Percentiles rank a stretch among this genome's conserved stretches.
These are phyloP conservation scores for Starmerella potacharoeniae DNA, from an alignment of 805 yeast genomes.

Conservation along the genomic window DNA sequence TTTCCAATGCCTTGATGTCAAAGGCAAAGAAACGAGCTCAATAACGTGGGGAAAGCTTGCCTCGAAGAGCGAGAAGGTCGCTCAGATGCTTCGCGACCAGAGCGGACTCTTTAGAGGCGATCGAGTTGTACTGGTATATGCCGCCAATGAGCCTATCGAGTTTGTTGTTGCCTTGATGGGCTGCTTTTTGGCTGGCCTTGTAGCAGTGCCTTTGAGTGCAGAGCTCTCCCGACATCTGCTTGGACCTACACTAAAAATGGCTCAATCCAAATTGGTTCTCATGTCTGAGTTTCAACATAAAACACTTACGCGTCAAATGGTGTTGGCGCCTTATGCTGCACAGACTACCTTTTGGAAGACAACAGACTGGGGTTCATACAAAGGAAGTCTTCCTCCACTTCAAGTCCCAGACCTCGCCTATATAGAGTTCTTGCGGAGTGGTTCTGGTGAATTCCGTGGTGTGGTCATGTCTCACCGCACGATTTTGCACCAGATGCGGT, in stretches of 20 bases:
- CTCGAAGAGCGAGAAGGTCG: constrained; percentile 72
- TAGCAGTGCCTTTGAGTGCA: constrained; percentile 86
- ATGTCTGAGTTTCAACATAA: constrained; percentile 72
- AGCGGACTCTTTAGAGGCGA: constrained; percentile 68
- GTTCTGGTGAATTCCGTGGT: constrained; percentile 84
- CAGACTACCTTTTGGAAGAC: constrained; percentile 57
- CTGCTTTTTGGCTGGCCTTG: constrained; percentile 83
- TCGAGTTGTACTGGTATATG: constrained; percentile 72
- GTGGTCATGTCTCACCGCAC: constrained; percentile 87
- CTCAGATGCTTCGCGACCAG: constrained; percentile 66
- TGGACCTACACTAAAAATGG: constrained; percentile 33
- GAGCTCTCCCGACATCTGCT: constrained; percentile 38
- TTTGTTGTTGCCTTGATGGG: constrained; percentile 80
- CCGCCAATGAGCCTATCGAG: constrained; percentile 72
- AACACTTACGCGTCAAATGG: constrained; percentile 46
- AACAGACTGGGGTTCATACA: constrained; percentile 69
- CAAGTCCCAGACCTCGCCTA: constrained; percentile 81
- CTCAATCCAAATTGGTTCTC: constrained; percentile 67
- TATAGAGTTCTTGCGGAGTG: constrained; percentile 82
- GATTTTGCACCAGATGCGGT: constrained; percentile 75
- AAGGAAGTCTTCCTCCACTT: constrained; percentile 48
- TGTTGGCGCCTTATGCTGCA: constrained; percentile 22
- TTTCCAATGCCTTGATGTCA: constrained; percentile 55
- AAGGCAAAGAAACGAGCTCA: constrained; percentile 65
- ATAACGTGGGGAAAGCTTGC: constrained; percentile 88